A percentile compares a stretch with the other conserved stretches of the same genome.
Conservation (phyloP, 495 filamentous ascomycete genomes). For the Podospora tetraspora region DNA sequence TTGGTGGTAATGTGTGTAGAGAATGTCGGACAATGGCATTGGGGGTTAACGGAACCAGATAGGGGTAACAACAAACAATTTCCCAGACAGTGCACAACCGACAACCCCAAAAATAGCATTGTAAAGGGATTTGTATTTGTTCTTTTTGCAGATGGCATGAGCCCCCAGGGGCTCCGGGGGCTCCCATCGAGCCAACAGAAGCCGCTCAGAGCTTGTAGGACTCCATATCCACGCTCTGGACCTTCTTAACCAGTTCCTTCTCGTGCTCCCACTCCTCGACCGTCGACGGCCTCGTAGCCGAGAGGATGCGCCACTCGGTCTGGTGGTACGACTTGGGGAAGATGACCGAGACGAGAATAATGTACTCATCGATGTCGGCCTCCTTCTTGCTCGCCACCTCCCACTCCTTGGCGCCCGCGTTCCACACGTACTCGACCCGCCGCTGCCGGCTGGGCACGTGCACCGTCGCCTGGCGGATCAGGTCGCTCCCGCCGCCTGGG, state of each 20-base stretch:
- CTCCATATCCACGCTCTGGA: conserved; percentile 5
- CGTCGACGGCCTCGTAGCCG: conserved; percentile 57
- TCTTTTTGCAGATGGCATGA: not conserved
- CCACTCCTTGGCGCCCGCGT: conserved; percentile 12
- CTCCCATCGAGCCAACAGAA: not conserved
- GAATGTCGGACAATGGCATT: not conserved
- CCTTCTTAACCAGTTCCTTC: conserved; percentile 9
- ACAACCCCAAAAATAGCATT: not conserved
- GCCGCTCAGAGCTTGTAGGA: not conserved
- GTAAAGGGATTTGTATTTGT: not conserved
- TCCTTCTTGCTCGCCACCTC: conserved; percentile 46
- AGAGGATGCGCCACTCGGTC: conserved; percentile 71
- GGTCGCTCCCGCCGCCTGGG: conserved; percentile 21
- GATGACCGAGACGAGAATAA: conserved; percentile 65
- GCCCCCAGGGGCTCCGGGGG: not conserved
- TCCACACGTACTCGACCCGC: conserved; percentile 38
- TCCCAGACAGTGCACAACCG: not conserved
- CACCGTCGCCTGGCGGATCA: conserved; percentile 66
- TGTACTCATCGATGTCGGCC: conserved; percentile 65
- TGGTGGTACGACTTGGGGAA: conserved; percentile 46
- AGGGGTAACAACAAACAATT: not conserved
- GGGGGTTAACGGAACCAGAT: not conserved
- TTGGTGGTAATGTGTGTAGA: no score
- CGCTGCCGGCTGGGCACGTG: conserved; percentile 64
- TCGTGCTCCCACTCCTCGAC: conserved; percentile 40